phyloP scores from a whole-genome alignment of 768 basidiomycete species.

The Cyathus striatus region DNA sequence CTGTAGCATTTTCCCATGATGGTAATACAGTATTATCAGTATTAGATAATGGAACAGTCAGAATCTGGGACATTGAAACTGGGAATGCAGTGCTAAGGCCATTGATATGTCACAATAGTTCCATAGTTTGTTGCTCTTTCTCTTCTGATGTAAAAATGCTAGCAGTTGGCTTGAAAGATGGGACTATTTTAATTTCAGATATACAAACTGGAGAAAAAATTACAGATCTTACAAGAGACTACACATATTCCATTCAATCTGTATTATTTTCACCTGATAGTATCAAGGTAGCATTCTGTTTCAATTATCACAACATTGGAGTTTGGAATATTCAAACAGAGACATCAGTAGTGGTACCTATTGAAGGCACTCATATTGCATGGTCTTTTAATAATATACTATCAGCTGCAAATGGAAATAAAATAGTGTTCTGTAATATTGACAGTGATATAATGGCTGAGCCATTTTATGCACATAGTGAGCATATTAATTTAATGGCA shows the following conservation, averaged over 20 bases:
- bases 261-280: too few relatives aligned
- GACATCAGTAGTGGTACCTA: background rate
- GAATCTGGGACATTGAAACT: background rate
- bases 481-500: background rate
- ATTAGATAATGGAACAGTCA: background rate
- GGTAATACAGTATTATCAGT: background rate
- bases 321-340: background rate
- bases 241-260: background rate
- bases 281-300: too few relatives aligned
- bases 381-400: too few relatives aligned
- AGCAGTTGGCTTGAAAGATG: slow-evolving; percentile 4
- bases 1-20: background rate
- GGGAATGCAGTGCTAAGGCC: background rate
- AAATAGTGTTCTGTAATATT: too few relatives aligned
- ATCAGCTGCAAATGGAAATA: too few relatives aligned
- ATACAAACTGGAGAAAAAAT: slow-evolving; percentile 1
- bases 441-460: too few relatives aligned
- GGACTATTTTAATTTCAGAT: slow-evolving; percentile 7
- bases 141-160: slow-evolving; percentile 6
- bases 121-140: slow-evolving; percentile 3
- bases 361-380: too few relatives aligned
- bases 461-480: too few relatives aligned
- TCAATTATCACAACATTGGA: background rate
- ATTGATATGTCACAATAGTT: slow-evolving; percentile 4
- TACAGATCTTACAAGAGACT: background rate